Percentiles rank a stretch among this genome's conserved stretches.
Conservation (phyloP, 176 grass and related monocot genomes). For the Oryza meridionalis region DNA sequence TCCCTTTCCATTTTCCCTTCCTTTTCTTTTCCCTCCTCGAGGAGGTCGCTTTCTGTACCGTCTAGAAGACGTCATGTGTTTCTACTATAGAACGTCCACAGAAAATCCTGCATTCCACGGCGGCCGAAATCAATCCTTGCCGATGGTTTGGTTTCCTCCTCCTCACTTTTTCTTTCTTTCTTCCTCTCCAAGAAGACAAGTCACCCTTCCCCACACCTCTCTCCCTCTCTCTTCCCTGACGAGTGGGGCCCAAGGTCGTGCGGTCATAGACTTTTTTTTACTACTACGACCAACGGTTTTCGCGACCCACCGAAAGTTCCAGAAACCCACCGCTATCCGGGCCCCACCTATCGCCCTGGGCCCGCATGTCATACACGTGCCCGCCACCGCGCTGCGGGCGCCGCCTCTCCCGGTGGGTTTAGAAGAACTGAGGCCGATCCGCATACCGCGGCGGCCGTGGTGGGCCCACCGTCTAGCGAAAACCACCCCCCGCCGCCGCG, state of each 20-base stretch:
- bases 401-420: neutral
- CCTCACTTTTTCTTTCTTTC: neutral
- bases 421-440: conserved; percentile 26
- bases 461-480: conserved; percentile 4
- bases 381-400: conserved; percentile 15
- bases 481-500: neutral
- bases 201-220: neutral
- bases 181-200: conserved; percentile 26
- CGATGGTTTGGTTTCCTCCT: conserved; percentile 9
- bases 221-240: neutral
- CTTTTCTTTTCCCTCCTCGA: neutral
- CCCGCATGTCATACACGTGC: neutral
- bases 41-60: neutral
- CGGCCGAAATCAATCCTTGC: neutral
- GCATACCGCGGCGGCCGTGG: conserved; percentile 14
- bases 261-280: conserved; percentile 21
- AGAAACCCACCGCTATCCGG: conserved; percentile 11
- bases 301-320: conserved; percentile 32
- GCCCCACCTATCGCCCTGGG: neutral
- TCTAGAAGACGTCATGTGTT: neutral
- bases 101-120: neutral
- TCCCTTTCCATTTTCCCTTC: neutral
- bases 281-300: neutral
- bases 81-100: neutral
- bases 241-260: conserved; percentile 25